Evolutionary conservation across 2,329 filamentous ascomycete species (phyloP).

Genomic region (Alternaria sp.): DNA sequence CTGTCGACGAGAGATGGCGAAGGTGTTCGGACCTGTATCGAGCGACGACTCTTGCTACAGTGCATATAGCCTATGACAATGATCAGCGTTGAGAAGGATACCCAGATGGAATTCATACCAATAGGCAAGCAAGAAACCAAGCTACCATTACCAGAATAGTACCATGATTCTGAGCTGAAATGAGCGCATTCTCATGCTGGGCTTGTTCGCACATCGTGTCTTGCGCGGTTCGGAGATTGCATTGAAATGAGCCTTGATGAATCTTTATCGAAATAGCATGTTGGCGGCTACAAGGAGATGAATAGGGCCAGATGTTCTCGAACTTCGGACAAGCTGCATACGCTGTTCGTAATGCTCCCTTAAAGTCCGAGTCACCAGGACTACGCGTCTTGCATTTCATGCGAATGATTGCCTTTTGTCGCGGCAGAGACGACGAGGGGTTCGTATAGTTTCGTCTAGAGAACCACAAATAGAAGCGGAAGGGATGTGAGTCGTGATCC

Average conservation of each 20-base stretch:
- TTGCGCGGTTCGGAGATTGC: slow-evolving; percentile 24
- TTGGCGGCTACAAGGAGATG: slow-evolving; percentile 4
- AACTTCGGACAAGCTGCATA: slow-evolving; percentile 15
- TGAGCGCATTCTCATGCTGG: slow-evolving; percentile 23
- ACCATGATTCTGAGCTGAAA: slow-evolving; percentile 33
- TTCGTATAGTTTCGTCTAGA: slow-evolving; percentile 14
- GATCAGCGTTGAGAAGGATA: slow-evolving; percentile 4
- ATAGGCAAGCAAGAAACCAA: slow-evolving; percentile 33
- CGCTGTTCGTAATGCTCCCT: slow-evolving; percentile 18
- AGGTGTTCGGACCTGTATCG: slow-evolving; percentile 21
- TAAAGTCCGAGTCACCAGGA: slow-evolving; percentile 18
- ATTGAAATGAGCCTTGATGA: slow-evolving; percentile 23
- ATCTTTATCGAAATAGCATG: slow-evolving; percentile 22
- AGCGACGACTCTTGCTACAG: slow-evolving; percentile 19
- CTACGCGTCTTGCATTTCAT: slow-evolving; percentile 14
- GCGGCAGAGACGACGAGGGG: slow-evolving; percentile 5
- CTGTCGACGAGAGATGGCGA: slow-evolving; percentile 15
- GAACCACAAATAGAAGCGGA: slow-evolving; percentile 21
- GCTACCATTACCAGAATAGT: slow-evolving; percentile 33
- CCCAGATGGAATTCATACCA: slow-evolving; percentile 18
- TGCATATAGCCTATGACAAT: slow-evolving; percentile 23
- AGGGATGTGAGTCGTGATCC: slow-evolving; percentile 5
- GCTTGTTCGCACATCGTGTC: slow-evolving; percentile 17
- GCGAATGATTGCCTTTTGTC: slow-evolving; percentile 21
- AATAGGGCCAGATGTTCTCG: slow-evolving; percentile 15